Evolutionary conservation across 352 stramenopile genomes (phyloP).

Genomic region (Pythium plurisporium): DNA sequence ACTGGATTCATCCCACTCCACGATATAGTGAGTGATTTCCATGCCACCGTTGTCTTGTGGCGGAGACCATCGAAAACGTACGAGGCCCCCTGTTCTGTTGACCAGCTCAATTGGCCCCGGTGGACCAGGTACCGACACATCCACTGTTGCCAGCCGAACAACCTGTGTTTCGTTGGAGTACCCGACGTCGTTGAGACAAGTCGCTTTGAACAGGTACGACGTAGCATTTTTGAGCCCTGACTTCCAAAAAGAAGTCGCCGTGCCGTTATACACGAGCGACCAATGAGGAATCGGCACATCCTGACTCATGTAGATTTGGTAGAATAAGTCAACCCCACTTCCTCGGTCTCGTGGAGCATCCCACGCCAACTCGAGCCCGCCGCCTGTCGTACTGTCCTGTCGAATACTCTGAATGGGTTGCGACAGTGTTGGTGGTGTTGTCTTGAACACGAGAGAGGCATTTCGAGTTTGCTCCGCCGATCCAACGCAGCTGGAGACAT

Average conservation of each 20-base stretch:
- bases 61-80: conserved; percentile 34
- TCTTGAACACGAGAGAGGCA: conserved; percentile 22
- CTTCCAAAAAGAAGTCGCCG: conserved; percentile 41
- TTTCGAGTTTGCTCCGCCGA: background rate
- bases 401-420: conserved; percentile 25
- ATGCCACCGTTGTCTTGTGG: conserved; percentile 56
- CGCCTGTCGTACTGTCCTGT: conserved; percentile 40
- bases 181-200: conserved; percentile 41
- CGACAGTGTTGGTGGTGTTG: conserved; percentile 19
- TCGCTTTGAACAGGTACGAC: conserved; percentile 46
- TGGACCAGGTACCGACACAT: conserved; percentile 47
- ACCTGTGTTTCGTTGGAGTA: conserved; percentile 32
- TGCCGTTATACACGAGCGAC: conserved; percentile 42
- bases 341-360: conserved; percentile 40
- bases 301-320: conserved; percentile 54
- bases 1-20: conserved; percentile 22
- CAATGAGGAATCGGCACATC: conserved; percentile 16
- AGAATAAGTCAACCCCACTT: conserved; percentile 27
- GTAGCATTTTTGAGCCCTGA: conserved; percentile 41
- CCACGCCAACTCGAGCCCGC: conserved; percentile 43
- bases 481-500: conserved; percentile 35
- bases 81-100: conserved; percentile 33
- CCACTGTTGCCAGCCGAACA: conserved; percentile 34
- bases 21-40: conserved; percentile 34
- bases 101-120: conserved; percentile 17